These are phyloP conservation scores for Colletotrichum sp. DNA, from an alignment of 2,329 filamentous ascomycete genomes.

Conservation along the genomic window DNA sequence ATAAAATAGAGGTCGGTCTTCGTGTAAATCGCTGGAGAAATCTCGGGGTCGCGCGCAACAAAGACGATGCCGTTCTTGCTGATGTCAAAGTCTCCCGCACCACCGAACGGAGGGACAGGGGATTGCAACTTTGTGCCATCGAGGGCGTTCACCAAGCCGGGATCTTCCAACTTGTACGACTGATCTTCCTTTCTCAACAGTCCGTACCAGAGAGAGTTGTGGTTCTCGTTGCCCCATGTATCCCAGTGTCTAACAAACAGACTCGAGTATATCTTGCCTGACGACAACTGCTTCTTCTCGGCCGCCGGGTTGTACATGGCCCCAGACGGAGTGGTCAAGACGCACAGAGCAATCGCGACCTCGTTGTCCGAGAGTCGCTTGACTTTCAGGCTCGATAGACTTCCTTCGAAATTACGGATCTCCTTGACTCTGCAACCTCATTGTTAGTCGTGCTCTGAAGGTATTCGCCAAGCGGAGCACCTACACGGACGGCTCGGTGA, in stretches of 20 bases:
- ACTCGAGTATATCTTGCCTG: constrained; percentile 74
- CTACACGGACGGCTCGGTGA: constrained; percentile 43
- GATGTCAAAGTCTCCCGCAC: constrained; percentile 81
- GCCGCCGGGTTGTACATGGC: constrained; percentile 70
- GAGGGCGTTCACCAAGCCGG: constrained; percentile 67
- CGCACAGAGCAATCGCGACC: constrained; percentile 64
- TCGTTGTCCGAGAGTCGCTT: constrained; percentile 54
- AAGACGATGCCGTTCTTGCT: constrained; percentile 70
- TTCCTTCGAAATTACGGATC: constrained; percentile 55
- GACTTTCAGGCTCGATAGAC: constrained; percentile 64
- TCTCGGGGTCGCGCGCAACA: constrained; percentile 74
- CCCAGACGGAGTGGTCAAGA: constrained; percentile 71
- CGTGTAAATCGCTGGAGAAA: constrained; percentile 77
- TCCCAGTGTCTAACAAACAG: constrained; percentile 88
- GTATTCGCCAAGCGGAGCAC: constrained; percentile 15
- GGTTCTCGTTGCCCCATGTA: constrained; percentile 71
- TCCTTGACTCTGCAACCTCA: constrained; percentile 32
- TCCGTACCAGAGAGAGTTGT: constrained; percentile 76
- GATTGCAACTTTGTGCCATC: constrained; percentile 63
- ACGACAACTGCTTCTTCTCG: constrained; percentile 63
- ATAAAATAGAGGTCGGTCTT: constrained; percentile 83
- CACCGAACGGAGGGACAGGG: constrained; percentile 81
- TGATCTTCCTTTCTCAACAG: constrained; percentile 54
- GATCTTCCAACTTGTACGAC: constrained; percentile 45
- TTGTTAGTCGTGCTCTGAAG: constrained; percentile 6